Conservation (phyloP, 805 yeast genomes). For the Sungouiozyma ichnusensis region DNA sequence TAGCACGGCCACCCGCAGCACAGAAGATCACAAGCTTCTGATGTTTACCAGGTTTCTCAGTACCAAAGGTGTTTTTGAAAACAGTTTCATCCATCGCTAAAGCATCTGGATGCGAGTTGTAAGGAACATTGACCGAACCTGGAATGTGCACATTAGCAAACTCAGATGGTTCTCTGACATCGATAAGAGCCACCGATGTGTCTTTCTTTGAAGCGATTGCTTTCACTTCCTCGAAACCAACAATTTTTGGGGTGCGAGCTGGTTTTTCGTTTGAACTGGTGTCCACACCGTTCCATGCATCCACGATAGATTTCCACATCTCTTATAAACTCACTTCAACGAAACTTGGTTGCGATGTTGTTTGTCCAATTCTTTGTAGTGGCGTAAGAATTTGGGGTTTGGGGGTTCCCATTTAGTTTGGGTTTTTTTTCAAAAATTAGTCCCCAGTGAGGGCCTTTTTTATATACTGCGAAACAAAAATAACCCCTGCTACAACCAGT, state of each 20-base stretch:
- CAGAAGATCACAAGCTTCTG: slow-evolving; percentile 73
- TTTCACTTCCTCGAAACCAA: slow-evolving; percentile 44
- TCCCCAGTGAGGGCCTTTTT: no score
- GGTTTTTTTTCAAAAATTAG: no score
- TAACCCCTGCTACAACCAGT: no score
- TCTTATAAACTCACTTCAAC: background rate
- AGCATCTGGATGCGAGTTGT: slow-evolving; percentile 78
- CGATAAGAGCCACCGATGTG: slow-evolving; percentile 49
- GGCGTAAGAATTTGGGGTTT: no score
- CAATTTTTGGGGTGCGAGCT: slow-evolving; percentile 12
- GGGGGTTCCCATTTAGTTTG: no score
- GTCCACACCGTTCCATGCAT: slow-evolving; percentile 23
- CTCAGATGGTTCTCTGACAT: slow-evolving; percentile 83
- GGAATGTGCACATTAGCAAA: slow-evolving; percentile 62
- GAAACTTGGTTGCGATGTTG: background rate
- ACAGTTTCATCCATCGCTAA: slow-evolving; percentile 58
- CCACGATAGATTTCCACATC: slow-evolving; percentile 19
- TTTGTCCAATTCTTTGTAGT: background rate
- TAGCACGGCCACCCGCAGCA: slow-evolving; percentile 75
- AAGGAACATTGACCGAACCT: slow-evolving; percentile 73
- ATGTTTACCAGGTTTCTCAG: slow-evolving; percentile 54
- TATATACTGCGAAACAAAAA: no score
- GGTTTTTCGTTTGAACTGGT: background rate
- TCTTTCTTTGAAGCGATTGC: slow-evolving; percentile 32
- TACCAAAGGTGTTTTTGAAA: slow-evolving; percentile 63